Evolutionary conservation across 768 basidiomycete genomes (phyloP), one percentile per base, ranked within the genome.

Genomic region (Podaxis mareebaensis): DNA sequence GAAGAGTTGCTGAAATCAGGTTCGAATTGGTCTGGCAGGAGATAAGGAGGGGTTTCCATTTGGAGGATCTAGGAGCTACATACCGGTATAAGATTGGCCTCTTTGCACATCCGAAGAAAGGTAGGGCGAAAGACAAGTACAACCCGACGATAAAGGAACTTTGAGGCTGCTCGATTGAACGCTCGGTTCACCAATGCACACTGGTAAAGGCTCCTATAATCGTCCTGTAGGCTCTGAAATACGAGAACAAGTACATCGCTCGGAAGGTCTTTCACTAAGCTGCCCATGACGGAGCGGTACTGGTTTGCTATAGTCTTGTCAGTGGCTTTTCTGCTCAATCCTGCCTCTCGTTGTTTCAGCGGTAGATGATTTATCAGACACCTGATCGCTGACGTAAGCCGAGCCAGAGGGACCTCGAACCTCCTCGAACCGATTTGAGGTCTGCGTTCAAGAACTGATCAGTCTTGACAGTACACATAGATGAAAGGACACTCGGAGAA

Each of bases 111-210:
- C 71, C 15, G 56, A 42, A 71, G 68, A 22, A 64, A 69, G 38
- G 59, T 67, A 49, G 74, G 75, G 13, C 66, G 68, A 26, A 82
- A 81, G 3, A 78, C 74, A 46, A 83, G 67, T n/a, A 79, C 72
- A 8, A 85, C 79, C 20, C 71, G 69, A 15, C 70, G 67, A 64
- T 86, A 87, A 0, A 88, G 77, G 20, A 83, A 57, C 24, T 70
- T 74, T 13, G 82, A 78, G 7, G 83, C 79, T 8, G 75, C 79
- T 39, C 67, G 65, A 66, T 79, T 78, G 69, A 85, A 81, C n/a
- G 76, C 74, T 59, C 72, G 73, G 66, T 78, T 81, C 15, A 84
- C 83, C 13, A 84, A 69, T 40, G 82, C 71, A 66, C 79, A 84
- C 8, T 64, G 66, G 60, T 66, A 77, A 20, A 88, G 74, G 0